Base-by-base conservation (phyloP, 148 eudicot species). In the Camellia japonica region DNA sequence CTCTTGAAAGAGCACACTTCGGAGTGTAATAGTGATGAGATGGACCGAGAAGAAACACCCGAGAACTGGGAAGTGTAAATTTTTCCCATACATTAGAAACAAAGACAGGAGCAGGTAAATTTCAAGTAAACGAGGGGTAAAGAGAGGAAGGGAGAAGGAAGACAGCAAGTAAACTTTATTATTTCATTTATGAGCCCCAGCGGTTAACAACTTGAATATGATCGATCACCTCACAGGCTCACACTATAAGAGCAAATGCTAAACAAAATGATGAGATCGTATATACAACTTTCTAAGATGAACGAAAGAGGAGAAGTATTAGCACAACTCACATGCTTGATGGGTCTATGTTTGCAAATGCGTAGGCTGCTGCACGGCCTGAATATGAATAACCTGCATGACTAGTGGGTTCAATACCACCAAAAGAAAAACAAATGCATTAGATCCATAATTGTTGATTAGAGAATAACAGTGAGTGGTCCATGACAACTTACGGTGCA, bases 331-430 rank as follows among this genome's bases (percentile, higher is more conserved):
- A 96, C 99, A 93, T 92, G 84, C 90, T 88, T 43, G 87, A 85
- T 12, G 98, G 99, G 75, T 96, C 98, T 63, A 96, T 92, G 87
- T 90, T 93, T 75, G 90, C 99, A 86, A 96, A 96, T 68, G 99
- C 99, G 84, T 84, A 96, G 66, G 97, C 99, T 77, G 99, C 99
- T 59, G 99, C 98, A 82, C 92, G 94, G 41, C 99, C 99, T n/a
- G 98, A 96, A 89, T 93, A 96, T 43, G 99, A 96, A 84, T 92
- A 96, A 77, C 99, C 99, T 89, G 98, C 99, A 90, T 96, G 99
- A 84, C 99, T 96, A 80, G 69, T 75, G 85, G 81, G 76, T 59
- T 73, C 67, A 82, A 86, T 73, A 75, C 68, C 80, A 78, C 78
- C 52, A 80, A 62, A 75, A 71, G 15, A 68, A 82, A 38, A 12